phyloP scores from a whole-genome alignment of 345 rosid species.

The Gynandropsis gynandra region DNA sequence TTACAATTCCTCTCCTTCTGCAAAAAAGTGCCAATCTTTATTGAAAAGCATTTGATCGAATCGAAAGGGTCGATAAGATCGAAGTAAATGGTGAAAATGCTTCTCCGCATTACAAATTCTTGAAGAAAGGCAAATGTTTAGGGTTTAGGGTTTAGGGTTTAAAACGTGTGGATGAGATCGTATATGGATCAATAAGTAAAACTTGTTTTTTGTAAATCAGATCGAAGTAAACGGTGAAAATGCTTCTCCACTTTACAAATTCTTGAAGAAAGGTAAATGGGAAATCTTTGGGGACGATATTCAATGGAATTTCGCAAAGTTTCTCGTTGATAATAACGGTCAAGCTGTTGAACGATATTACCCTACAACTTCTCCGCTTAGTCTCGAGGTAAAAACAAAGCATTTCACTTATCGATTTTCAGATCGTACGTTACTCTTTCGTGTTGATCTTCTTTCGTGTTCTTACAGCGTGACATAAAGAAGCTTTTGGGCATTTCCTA shows the following conservation, averaged over 20 bases:
- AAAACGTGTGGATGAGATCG: neutral
- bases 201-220: conserved; percentile 25
- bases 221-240: conserved; percentile 76
- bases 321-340: conserved; percentile 74
- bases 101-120: conserved; percentile 59
- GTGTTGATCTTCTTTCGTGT: neutral
- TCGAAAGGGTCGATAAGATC: too few relatives aligned
- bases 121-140: too few relatives aligned
- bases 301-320: conserved; percentile 94
- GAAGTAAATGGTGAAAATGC: too few relatives aligned
- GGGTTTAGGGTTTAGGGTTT: too few relatives aligned
- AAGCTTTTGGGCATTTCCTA: conserved; percentile 37
- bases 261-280: conserved; percentile 79
- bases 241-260: conserved; percentile 68
- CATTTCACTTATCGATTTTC: neutral
- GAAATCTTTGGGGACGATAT: conserved; percentile 74
- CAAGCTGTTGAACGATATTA: conserved; percentile 69
- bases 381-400: conserved; percentile 49
- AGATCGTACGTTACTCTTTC: neutral
- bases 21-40: neutral
- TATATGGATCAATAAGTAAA: neutral
- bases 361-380: conserved; percentile 78
- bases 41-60: too few relatives aligned
- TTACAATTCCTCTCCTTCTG: neutral
- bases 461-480: conserved; percentile 51